Percentiles rank a stretch among this genome's conserved stretches.
Conservation (phyloP, 768 basidiomycete species). For the Mycena kentingensis region DNA sequence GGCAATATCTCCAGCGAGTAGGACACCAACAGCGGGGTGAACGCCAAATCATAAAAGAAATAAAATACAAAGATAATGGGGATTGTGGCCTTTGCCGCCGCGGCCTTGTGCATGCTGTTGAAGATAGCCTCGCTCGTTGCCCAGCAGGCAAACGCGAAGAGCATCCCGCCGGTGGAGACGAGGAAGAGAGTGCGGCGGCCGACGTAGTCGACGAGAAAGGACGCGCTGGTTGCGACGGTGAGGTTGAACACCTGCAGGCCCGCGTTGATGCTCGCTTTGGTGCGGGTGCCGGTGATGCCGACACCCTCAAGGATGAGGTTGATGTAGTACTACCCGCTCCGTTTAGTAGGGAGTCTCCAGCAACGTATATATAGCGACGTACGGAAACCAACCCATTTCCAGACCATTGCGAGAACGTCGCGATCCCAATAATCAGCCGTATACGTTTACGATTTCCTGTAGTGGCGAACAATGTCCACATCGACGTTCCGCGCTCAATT, state of each 20-base stretch:
- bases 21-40: conserved; percentile 63
- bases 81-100: conserved; percentile 57
- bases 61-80: conserved; percentile 66
- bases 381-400: conserved; percentile 69
- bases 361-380: background rate
- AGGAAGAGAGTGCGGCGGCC: conserved; percentile 74
- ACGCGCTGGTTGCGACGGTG: conserved; percentile 55
- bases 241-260: conserved; percentile 70
- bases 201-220: conserved; percentile 64
- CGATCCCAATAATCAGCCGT: conserved; percentile 66
- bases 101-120: conserved; percentile 39
- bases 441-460: conserved; percentile 71
- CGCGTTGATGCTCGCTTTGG: conserved; percentile 65
- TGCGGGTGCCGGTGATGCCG: conserved; percentile 54
- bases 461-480: conserved; percentile 55
- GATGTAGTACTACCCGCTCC: conserved; percentile 56
- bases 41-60: conserved; percentile 66
- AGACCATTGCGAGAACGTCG: conserved; percentile 76
- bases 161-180: conserved; percentile 54
- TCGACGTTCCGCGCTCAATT: conserved; percentile 49
- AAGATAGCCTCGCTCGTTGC: conserved; percentile 51
- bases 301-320: conserved; percentile 66
- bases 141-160: conserved; percentile 57
- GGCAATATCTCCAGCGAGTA: conserved; percentile 80
- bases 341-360: background rate